phyloP scores from a whole-genome alignment of 768 basidiomycete genomes.

The Punctularia strigosozonata region DNA sequence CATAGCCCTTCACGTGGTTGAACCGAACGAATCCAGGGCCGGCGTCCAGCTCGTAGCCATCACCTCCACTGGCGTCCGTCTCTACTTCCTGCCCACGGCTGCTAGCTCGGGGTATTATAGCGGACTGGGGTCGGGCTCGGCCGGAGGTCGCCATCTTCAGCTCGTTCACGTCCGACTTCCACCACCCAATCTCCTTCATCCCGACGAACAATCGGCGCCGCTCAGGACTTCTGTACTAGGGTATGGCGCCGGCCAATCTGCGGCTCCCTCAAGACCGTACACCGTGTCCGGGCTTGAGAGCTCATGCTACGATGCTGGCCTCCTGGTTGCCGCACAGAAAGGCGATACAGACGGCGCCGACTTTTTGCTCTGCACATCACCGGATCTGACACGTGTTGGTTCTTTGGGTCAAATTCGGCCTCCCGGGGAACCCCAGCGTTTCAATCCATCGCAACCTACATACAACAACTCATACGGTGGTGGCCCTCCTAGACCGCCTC shows the following conservation, averaged over 20 bases:
- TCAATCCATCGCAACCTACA: slow-evolving; percentile 19
- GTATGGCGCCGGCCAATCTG: slow-evolving; percentile 32
- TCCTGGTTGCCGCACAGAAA: slow-evolving; percentile 59
- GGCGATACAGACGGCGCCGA: slow-evolving; percentile 67
- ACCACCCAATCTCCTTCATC: slow-evolving; percentile 64
- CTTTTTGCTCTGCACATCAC: slow-evolving; percentile 62
- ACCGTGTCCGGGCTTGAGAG: slow-evolving; percentile 46
- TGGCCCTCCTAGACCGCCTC: slow-evolving; percentile 40
- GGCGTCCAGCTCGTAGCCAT: slow-evolving; percentile 72
- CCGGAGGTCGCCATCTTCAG: slow-evolving; percentile 36
- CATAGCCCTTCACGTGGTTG: slow-evolving; percentile 56
- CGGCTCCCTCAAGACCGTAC: slow-evolving; percentile 39
- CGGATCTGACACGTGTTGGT: slow-evolving; percentile 66
- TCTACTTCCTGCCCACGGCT: slow-evolving; percentile 63
- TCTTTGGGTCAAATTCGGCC: slow-evolving; percentile 53
- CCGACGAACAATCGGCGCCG: slow-evolving; percentile 50
- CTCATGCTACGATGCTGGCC: slow-evolving; percentile 54
- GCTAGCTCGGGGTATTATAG: slow-evolving; percentile 39
- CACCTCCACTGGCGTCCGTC: slow-evolving; percentile 70
- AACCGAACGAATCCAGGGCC: slow-evolving; percentile 51
- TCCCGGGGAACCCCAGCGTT: slow-evolving; percentile 20
- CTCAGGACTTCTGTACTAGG: slow-evolving; percentile 32
- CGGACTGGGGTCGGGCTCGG: slow-evolving; percentile 13
- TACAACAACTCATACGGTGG: slow-evolving; percentile 30
- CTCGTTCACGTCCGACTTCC: slow-evolving; percentile 74